Evolutionary conservation across 305 asterid species (phyloP), one percentile per base, ranked within the genome.

Genomic region (Rubia occidens): DNA sequence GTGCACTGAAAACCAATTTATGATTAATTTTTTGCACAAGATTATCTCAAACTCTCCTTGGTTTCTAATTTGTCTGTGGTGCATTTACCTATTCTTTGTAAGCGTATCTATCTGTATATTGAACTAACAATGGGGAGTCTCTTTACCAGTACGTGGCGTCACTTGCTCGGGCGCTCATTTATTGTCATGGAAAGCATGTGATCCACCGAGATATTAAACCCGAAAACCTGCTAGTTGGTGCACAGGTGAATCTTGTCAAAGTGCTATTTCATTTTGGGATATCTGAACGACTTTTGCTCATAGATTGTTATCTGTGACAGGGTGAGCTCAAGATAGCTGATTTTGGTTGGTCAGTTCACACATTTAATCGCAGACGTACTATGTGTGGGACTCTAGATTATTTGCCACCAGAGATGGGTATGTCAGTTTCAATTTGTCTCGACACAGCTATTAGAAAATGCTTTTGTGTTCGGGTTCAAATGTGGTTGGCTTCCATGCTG

Each of bases 381-480:
- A 91, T 94, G 97, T 94, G 97, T 62, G 99, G 99, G 55, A 94
- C 99, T 73, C 86, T 94, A 0, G 99, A 94, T 84, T 91, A 94
- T 80, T 89, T 94, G 70, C 96, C 99, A 53, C 99, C 99, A 44
- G 97, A 94, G 85, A 94, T 94, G 99, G 98, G 98, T 92, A 86
- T 62, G 85, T 59, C 60, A 44, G 43, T 67, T 58, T 26, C 53
- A 14, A 39, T 64, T 67, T 55, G 47, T 75, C 14, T 67, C 13
- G 32, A 39, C 70, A 40, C 44, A 14, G 6, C 44, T 75, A 24
- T 56, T 42, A 14, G 18, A n/a, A 66, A 58, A 55, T 53, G 14
- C 18, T n/a, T 0, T 49, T 49, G 20, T 45, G 51, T 45, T 45
- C 11, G 51, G 2, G 51, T 45, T 45, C 15, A 4, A 4, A 3